Evolutionary conservation across 1,284 basidiomycete species (phyloP), one percentile per base, ranked within the genome.

Genomic region (Cryptococcus sp.): DNA sequence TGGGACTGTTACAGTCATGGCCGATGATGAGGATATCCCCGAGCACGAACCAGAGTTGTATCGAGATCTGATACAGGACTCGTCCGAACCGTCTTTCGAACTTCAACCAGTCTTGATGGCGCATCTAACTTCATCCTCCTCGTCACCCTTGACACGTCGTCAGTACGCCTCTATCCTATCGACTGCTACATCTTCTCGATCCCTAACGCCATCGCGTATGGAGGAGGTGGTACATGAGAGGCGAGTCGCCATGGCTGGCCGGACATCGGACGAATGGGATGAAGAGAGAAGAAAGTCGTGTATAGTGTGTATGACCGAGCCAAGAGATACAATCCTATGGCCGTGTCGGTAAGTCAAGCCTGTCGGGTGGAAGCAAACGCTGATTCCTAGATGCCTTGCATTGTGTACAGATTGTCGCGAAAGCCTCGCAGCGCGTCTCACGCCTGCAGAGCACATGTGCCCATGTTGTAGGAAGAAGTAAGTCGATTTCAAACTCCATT

Each of bases 351-450:
- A 55, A 55, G 62, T 56, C 19, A 34, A 10, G 7, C n/a, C 4
- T 9, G 7, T 43, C 25, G 7, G 11, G 19, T 42, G 18, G 11
- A 13, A 41, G 11, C 4, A 23, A 22, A 10, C 23, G 42, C 19
- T 45, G 42, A 39, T 42, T 10, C 19, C 1, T 48, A 57, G 65
- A 44, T 73, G 72, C 53, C 52, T 74, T 42, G 68, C 71, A 9
- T 49, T 74, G 50, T 73, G 72, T 56, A 63, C 67, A 50, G 73
- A 72, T 21, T 76, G 74, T 53, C 52, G 74, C 42, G 71, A 73
- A 43, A 70, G 63, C 53, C 56, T 76, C 4, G 73, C 74, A 1
- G 53, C 65, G 19, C 54, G 71, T 41, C 55, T 74, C 22, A 37
- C 65, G 4, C 61, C 69, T 14, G 62, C 64, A 37, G 64, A 73